A percentile compares a stretch with the other conserved stretches of the same genome.
Evolutionary conservation across 2,329 filamentous ascomycete species (phyloP).

Genomic region (Penicillium aurantiogriseum): DNA sequence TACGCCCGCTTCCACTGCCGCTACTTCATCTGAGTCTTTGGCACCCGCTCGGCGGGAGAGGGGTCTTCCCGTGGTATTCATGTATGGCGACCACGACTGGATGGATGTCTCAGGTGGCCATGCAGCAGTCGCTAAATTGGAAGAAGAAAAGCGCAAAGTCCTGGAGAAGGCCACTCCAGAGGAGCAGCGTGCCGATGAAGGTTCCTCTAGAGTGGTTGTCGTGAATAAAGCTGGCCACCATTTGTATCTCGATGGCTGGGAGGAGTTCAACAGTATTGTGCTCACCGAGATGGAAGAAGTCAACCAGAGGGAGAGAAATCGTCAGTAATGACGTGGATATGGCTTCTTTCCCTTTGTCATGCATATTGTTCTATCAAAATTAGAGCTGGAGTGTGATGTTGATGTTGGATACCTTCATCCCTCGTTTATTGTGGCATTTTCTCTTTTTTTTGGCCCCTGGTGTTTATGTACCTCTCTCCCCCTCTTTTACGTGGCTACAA

Average conservation of each 20-base stretch:
- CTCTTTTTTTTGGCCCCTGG: background rate
- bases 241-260: conserved; percentile 67
- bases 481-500: background rate
- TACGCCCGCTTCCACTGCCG: conserved; percentile 25
- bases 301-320: conserved; percentile 27
- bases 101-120: conserved; percentile 91
- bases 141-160: conserved; percentile 61
- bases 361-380: conserved; percentile 14
- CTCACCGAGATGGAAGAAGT: conserved; percentile 66
- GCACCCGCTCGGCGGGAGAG: conserved; percentile 49
- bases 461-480: background rate
- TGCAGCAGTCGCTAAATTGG: conserved; percentile 75
- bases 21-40: conserved; percentile 15
- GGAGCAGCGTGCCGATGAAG: conserved; percentile 70
- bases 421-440: conserved; percentile 1
- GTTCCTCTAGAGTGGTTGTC: conserved; percentile 76
- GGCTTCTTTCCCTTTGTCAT: background rate
- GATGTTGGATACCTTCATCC: background rate
- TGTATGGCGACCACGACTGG: conserved; percentile 99
- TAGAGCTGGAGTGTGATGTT: conserved; percentile 8
- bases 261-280: conserved; percentile 68
- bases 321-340: conserved; percentile 4
- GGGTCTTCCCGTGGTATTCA: conserved; percentile 80
- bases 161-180: conserved; percentile 62
- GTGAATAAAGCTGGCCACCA: conserved; percentile 72